A percentile compares a stretch with the other conserved stretches of the same genome.
Conservation (phyloP, 371 early-diverging fungal genomes). For the Mucor irregularis region DNA sequence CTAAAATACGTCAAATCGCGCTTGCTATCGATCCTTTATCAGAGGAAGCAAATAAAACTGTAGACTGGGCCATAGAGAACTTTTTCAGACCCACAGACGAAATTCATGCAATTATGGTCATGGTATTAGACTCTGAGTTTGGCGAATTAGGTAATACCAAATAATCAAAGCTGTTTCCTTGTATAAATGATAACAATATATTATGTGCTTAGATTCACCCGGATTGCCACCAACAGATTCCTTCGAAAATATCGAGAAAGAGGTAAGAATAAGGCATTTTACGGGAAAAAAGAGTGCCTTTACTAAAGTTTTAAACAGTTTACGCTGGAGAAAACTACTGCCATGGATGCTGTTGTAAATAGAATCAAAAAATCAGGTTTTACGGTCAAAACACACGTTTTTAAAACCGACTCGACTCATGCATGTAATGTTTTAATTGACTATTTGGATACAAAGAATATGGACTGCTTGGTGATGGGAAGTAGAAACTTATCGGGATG, state of each 20-base stretch:
- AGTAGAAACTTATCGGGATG: slow-evolving; percentile 49
- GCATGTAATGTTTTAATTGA: slow-evolving; percentile 40
- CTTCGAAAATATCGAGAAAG: slow-evolving; percentile 26
- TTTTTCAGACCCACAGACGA: slow-evolving; percentile 39
- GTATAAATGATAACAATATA: not conserved
- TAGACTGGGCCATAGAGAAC: slow-evolving; percentile 48
- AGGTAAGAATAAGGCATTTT: slow-evolving; percentile 31
- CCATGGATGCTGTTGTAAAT: slow-evolving; percentile 20
- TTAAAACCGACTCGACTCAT: slow-evolving; percentile 31
- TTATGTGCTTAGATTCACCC: slow-evolving; percentile 4
- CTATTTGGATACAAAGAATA: slow-evolving; percentile 32
- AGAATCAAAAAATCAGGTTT: slow-evolving; percentile 10
- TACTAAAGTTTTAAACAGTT: slow-evolving; percentile 19
- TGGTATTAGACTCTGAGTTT: slow-evolving; percentile 44
- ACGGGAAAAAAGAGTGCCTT: not conserved
- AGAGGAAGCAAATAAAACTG: slow-evolving; percentile 35
- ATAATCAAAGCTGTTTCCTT: not conserved
- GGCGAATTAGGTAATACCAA: slow-evolving; percentile 30
- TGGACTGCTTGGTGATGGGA: slow-evolving; percentile 49
- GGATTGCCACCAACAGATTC: slow-evolving; percentile 23
- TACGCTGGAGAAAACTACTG: slow-evolving; percentile 13
- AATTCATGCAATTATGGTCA: slow-evolving; percentile 40
- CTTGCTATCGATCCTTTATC: slow-evolving; percentile 46
- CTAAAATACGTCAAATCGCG: slow-evolving; percentile 34
- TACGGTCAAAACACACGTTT: slow-evolving; percentile 19